A percentile compares a stretch with the other conserved stretches of the same genome.
These are phyloP conservation scores for Ustanciosporium gigantosporum DNA, from an alignment of 1,284 basidiomycete genomes.

Conservation along the genomic window DNA sequence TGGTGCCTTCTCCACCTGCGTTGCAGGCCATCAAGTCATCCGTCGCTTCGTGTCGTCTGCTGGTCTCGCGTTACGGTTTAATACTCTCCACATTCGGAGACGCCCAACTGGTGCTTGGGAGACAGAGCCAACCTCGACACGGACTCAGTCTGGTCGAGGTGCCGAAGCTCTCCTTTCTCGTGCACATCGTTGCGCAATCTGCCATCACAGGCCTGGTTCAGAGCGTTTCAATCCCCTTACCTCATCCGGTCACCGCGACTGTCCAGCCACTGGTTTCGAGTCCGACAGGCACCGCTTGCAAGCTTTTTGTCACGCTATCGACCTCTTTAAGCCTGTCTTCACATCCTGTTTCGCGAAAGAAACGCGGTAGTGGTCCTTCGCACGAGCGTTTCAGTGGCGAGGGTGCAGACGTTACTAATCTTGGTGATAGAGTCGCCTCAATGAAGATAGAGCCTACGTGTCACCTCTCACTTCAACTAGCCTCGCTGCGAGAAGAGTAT, in stretches of 20 bases:
- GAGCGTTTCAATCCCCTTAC: slow-evolving; percentile 1
- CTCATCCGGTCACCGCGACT: slow-evolving; percentile 5
- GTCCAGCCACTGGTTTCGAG: slow-evolving; percentile 12
- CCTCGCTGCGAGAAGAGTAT: too few relatives aligned
- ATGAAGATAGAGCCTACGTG: neutral
- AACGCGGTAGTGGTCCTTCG: neutral
- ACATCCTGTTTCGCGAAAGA: neutral
- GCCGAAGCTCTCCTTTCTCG: slow-evolving; percentile 7
- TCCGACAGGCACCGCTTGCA: neutral
- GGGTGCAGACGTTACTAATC: too few relatives aligned
- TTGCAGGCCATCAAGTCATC: neutral
- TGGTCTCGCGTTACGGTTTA: slow-evolving; percentile 19
- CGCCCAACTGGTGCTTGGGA: neutral
- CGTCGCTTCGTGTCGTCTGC: slow-evolving; percentile 5
- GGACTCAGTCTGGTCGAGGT: slow-evolving; percentile 16
- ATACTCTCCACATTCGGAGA: slow-evolving; percentile 3
- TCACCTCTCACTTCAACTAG: neutral
- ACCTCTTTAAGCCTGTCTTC: neutral
- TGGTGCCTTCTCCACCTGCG: neutral
- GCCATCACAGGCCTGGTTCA: slow-evolving; percentile 12
- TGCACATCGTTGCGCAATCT: slow-evolving; percentile 19
- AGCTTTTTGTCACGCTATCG: neutral
- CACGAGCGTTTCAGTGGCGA: too few relatives aligned
- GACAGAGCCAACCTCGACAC: neutral
- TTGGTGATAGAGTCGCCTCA: neutral